These are phyloP conservation scores for Bathelium albidoporum DNA, from an alignment of 495 filamentous ascomycete species.

Conservation along the genomic window DNA sequence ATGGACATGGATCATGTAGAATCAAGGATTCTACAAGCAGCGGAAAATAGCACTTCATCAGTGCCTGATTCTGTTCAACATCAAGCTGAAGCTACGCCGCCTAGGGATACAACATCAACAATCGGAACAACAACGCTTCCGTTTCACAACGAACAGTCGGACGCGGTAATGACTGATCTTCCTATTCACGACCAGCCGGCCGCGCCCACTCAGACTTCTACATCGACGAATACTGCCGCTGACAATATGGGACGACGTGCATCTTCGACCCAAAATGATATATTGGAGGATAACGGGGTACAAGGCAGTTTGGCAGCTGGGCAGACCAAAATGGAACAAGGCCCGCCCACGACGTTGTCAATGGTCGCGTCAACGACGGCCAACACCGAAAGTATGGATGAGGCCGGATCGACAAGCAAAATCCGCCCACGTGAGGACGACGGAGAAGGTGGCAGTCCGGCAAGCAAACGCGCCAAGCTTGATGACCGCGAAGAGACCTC, in stretches of 20 bases:
- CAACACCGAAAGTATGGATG: not conserved
- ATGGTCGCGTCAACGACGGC: not conserved
- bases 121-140: not conserved
- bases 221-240: not conserved
- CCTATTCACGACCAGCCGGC: not conserved
- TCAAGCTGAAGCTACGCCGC: not conserved
- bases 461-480: slow-evolving; percentile 22
- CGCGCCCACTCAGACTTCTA: not conserved
- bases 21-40: too few species aligned
- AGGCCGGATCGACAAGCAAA: not conserved
- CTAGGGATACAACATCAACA: too few species aligned
- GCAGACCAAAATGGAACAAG: not conserved
- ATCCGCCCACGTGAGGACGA: not conserved
- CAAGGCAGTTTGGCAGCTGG: too few species aligned
- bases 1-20: too few species aligned
- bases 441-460: not conserved
- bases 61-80: not conserved
- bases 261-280: too few species aligned
- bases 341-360: not conserved
- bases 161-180: not conserved
- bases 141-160: not conserved
- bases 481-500: slow-evolving; percentile 11
- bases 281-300: too few species aligned
- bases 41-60: not conserved
- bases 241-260: not conserved